Conservation (phyloP, 257 asterid species). For the Phtheirospermum japonicum region DNA sequence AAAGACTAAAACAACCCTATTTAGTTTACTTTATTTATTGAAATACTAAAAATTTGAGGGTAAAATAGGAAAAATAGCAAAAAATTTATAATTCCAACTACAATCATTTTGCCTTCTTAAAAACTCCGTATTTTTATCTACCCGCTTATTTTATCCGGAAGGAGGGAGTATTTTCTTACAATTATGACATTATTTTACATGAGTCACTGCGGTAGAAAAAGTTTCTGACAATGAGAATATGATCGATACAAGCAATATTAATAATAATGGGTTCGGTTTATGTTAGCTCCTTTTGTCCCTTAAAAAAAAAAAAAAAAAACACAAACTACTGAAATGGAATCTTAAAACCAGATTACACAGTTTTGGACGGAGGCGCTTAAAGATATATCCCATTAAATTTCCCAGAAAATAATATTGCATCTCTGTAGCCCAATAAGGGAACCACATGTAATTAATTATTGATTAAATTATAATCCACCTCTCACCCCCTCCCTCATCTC, state of each 20-base stretch:
- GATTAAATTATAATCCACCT: conserved; percentile 41
- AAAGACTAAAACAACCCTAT: too few relatives aligned
- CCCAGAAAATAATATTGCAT: conserved; percentile 16
- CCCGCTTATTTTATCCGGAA: too few relatives aligned
- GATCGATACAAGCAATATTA: conserved; percentile 25
- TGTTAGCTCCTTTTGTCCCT: conserved; percentile 44
- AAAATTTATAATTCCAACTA: too few relatives aligned
- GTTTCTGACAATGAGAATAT: background rate
- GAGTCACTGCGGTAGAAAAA: too few relatives aligned
- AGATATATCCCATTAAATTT: conserved; percentile 23
- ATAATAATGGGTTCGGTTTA: conserved; percentile 46
- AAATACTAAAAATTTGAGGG: too few relatives aligned
- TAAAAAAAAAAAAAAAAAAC: conserved; percentile 28
- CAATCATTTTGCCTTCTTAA: too few relatives aligned
- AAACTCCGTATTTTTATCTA: too few relatives aligned
- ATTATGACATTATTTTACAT: too few relatives aligned
- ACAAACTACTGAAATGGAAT: conserved; percentile 56
- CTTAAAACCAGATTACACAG: conserved; percentile 37
- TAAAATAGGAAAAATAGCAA: too few relatives aligned
- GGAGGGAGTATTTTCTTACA: too few relatives aligned
- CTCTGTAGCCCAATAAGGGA: conserved; percentile 71
- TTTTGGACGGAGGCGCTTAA: conserved; percentile 34
- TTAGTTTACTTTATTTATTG: too few relatives aligned
- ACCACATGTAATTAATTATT: conserved; percentile 49
- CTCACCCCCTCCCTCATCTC: conserved; percentile 33